A percentile compares a stretch with the other conserved stretches of the same genome.
phyloP scores from a whole-genome alignment of 495 filamentous ascomycete genomes.

The Podospora comata region DNA sequence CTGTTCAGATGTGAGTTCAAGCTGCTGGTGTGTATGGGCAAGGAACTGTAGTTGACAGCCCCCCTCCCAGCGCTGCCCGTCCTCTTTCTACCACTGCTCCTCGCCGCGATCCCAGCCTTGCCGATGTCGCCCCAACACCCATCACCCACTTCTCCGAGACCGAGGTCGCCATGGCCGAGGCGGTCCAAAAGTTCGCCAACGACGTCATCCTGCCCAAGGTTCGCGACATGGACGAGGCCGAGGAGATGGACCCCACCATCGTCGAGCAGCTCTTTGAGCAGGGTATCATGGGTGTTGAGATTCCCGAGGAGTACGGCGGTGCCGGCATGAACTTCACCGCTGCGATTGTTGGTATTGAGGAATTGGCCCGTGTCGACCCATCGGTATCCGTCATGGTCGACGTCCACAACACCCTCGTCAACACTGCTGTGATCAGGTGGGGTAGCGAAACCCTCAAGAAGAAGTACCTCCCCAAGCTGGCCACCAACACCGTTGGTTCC shows the following conservation, averaged over 20 bases:
- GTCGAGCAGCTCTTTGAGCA: slow-evolving; percentile 96
- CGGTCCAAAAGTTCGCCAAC: slow-evolving; percentile 84
- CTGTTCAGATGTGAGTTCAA: slow-evolving; percentile 29
- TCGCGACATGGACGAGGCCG: slow-evolving; percentile 96
- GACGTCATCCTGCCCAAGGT: slow-evolving; percentile 88
- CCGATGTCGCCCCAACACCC: slow-evolving; percentile 77
- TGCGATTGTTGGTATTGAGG: slow-evolving; percentile 94
- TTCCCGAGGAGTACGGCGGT: slow-evolving; percentile 94
- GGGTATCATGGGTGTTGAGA: slow-evolving; percentile 95
- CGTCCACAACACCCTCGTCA: slow-evolving; percentile 97
- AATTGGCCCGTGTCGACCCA: slow-evolving; percentile 90
- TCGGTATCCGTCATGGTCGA: slow-evolving; percentile 91
- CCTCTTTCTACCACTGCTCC: slow-evolving; percentile 67
- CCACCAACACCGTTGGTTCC: slow-evolving; percentile 86
- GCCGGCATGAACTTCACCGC: slow-evolving; percentile 98
- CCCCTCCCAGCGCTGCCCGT: slow-evolving; percentile 46
- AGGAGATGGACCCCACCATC: slow-evolving; percentile 83
- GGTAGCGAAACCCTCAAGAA: slow-evolving; percentile 70
- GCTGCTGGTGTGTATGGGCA: neutral
- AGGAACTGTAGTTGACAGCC: neutral
- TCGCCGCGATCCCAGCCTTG: slow-evolving; percentile 59
- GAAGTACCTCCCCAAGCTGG: slow-evolving; percentile 82
- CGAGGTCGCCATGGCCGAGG: slow-evolving; percentile 82
- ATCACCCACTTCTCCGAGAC: slow-evolving; percentile 92
- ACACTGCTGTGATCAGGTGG: slow-evolving; percentile 87